Evolutionary conservation across 495 filamentous ascomycete species (phyloP), one percentile per base, ranked within the genome.

Genomic region (Podospora bellae-mahoneyi): DNA sequence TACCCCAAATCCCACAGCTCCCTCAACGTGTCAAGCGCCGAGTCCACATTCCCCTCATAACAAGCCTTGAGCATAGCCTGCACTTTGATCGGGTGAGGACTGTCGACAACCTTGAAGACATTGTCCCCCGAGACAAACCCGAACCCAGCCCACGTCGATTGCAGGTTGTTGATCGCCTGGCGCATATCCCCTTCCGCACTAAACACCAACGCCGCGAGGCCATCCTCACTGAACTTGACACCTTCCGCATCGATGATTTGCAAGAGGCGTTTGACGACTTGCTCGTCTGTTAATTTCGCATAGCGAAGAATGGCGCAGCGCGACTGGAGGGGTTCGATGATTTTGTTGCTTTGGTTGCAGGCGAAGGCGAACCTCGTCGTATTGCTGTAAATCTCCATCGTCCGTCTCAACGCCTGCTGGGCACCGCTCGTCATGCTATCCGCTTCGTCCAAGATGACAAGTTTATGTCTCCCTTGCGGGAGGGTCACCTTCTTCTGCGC

Each of bases 401-500:
- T 99, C 44, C 95, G 86, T 23, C 95, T 89, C 27, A 99, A 85
- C 2, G 95, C 95, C 79, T 99, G 95, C 76, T 99, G 95, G 4
- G 95, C 95, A 57, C 95, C 95, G 39, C 90, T 88, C 0, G 95
- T 99, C 95, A 99, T 99, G 78, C 89, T 91, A 78, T 99, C 95
- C 27, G 96, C 95, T 81, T 99, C 95, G 77, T 99, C 95, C 27
- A 99, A 89, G 69, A 99, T 98, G 15, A 99, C 91, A 27, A 99
- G 79, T 80, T 99, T 99, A 74, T 99, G 95, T 59, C 93, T 86
- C 27, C 95, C 95, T 2, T 85, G 81, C 1, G 95, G 95, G 19
- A 99, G 84, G 0, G 94, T 99, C 69, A 99, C 95, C 79, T 99
- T 99, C 80, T 99, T 99, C 79, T 99, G 95, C 2, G 95, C 95